Conservation (phyloP, 768 basidiomycete species). For the Leccinum fibrillosum region DNA sequence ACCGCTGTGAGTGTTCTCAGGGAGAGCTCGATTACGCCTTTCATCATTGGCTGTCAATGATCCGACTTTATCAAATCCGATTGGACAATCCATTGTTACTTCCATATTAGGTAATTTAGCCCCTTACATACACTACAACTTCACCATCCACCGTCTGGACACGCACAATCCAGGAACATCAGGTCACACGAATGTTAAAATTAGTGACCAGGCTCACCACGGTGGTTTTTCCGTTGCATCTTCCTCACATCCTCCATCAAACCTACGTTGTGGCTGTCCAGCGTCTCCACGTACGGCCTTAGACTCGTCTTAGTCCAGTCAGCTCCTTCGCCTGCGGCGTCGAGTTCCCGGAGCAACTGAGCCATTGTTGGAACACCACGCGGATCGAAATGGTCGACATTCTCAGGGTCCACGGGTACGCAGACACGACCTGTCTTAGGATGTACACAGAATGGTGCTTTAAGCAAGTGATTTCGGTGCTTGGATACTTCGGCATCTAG, state of each 20-base stretch:
- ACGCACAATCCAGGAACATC: neutral
- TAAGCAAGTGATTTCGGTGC: conserved; percentile 95
- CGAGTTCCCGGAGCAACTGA: conserved; percentile 79
- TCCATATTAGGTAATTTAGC: conserved; percentile 5
- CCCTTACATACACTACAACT: neutral
- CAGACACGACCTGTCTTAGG: conserved; percentile 95
- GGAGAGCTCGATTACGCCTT: neutral
- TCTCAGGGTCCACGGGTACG: conserved; percentile 80
- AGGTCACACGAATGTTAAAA: neutral
- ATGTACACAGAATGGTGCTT: conserved; percentile 96
- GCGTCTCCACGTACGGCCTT: conserved; percentile 84
- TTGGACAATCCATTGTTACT: conserved; percentile 11
- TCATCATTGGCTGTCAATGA: neutral
- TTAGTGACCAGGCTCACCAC: conserved; percentile 10
- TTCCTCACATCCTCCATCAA: conserved; percentile 31
- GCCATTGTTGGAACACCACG: conserved; percentile 81
- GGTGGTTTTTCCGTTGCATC: conserved; percentile 17
- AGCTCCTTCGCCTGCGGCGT: conserved; percentile 51
- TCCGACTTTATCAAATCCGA: conserved; percentile 3
- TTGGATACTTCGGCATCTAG: conserved; percentile 97
- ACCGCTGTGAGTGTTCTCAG: conserved; percentile 15
- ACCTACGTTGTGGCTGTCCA: conserved; percentile 64
- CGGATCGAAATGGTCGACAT: conserved; percentile 81
- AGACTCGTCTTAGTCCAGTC: conserved; percentile 89
- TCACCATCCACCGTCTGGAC: conserved; percentile 28